phyloP scores from a whole-genome alignment of 176 grass and related monocot genomes.

The Juncus effusus region DNA sequence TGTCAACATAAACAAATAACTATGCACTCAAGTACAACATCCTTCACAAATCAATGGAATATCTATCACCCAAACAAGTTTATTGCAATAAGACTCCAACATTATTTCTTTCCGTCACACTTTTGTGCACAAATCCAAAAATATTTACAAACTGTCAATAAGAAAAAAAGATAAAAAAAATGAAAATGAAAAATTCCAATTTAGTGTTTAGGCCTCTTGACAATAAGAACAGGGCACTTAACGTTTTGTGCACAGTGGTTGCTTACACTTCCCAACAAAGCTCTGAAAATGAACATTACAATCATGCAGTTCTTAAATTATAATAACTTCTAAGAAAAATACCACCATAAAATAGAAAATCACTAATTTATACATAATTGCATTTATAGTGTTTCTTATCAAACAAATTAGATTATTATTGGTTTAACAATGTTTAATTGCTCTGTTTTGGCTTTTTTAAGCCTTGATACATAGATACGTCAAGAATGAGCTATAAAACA shows the following conservation, averaged over 20 bases:
- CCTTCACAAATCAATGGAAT: too few species aligned
- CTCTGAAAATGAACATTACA: slow-evolving; percentile 40
- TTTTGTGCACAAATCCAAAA: too few species aligned
- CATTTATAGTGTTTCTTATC: neutral
- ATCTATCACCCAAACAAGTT: too few species aligned
- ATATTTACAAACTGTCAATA: too few species aligned
- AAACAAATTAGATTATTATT: neutral
- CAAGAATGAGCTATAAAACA: neutral
- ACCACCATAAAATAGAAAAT: neutral
- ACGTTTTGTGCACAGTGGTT: slow-evolving; percentile 63
- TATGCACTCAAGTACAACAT: too few species aligned
- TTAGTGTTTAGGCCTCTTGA: slow-evolving; percentile 30
- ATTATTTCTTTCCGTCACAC: too few species aligned
- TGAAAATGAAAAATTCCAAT: too few species aligned
- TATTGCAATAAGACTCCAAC: too few species aligned
- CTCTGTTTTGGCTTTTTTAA: too few species aligned
- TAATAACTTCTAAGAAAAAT: neutral
- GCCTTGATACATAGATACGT: neutral
- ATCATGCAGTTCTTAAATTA: neutral
- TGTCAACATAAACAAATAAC: too few species aligned
- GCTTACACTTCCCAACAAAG: slow-evolving; percentile 71
- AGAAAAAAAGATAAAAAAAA: too few species aligned
- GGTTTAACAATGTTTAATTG: neutral
- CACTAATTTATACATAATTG: neutral
- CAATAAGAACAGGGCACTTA: slow-evolving; percentile 57